These are phyloP conservation scores for Plasmopara halstedii DNA, from an alignment of 352 stramenopile species.

Conservation along the genomic window DNA sequence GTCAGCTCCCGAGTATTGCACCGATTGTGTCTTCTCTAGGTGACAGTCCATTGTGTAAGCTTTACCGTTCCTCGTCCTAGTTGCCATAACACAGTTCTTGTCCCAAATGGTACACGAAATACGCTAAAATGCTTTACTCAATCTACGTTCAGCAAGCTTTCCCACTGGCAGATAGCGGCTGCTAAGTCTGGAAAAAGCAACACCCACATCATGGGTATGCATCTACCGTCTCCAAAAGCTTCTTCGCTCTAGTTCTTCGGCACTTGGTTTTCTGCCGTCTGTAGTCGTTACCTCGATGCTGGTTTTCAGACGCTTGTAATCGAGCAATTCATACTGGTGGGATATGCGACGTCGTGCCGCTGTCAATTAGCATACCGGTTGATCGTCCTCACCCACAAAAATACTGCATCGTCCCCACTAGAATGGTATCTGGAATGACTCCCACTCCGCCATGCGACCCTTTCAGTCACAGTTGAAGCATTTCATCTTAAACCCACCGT, in stretches of 20 bases:
- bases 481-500: not conserved
- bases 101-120: not conserved
- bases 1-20: too few relatives aligned
- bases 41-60: not conserved
- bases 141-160: not conserved
- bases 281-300: not conserved
- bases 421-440: not conserved
- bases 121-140: not conserved
- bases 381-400: not conserved
- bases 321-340: not conserved
- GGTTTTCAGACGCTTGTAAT: not conserved
- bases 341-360: not conserved
- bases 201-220: not conserved
- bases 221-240: not conserved
- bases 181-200: not conserved
- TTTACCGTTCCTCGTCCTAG: not conserved
- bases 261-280: not conserved
- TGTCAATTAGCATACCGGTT: not conserved
- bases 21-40: too few relatives aligned
- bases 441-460: not conserved
- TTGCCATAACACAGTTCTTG: not conserved
- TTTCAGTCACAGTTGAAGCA: not conserved
- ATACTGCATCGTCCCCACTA: not conserved
- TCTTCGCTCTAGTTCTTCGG: not conserved
- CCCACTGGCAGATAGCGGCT: not conserved